Conservation (phyloP, 768 basidiomycete species). For the Lactarius sanguifluus region DNA sequence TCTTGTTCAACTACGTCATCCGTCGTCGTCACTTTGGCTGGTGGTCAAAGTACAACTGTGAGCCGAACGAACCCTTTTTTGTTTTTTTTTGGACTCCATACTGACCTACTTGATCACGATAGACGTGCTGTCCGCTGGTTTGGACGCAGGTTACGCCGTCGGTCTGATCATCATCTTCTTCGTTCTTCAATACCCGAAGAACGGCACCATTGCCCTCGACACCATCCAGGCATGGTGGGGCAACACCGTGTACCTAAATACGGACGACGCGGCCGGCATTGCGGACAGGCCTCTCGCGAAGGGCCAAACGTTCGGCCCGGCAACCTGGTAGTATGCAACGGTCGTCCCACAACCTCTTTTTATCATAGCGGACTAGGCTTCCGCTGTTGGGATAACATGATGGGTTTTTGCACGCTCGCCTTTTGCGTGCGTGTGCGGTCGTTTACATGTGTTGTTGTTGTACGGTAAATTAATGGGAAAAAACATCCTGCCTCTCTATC, state of each 20-base stretch:
- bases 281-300: conserved; percentile 22
- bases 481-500: background rate
- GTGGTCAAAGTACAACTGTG: conserved; percentile 43
- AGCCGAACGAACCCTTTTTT: conserved; percentile 23
- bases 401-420: background rate
- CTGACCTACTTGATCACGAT: conserved; percentile 31
- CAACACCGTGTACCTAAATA: conserved; percentile 45
- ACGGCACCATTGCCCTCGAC: conserved; percentile 56
- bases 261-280: conserved; percentile 34
- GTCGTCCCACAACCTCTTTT: background rate
- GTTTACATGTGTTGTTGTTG: background rate
- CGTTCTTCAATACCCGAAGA: conserved; percentile 59
- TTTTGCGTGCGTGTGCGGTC: background rate
- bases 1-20: conserved; percentile 41
- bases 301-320: conserved; percentile 25
- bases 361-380: background rate
- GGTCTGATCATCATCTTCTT: conserved; percentile 58
- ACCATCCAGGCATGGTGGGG: conserved; percentile 71
- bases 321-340: conserved; percentile 11
- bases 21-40: conserved; percentile 40
- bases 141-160: conserved; percentile 69
- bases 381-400: background rate
- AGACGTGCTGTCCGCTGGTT: conserved; percentile 68
- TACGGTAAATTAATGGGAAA: conserved; percentile 3
- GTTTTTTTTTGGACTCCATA: conserved; percentile 7